Evolutionary conservation across 129 eudicot species (phyloP), one percentile per base, ranked within the genome.

Genomic region (Mikania micrantha): DNA sequence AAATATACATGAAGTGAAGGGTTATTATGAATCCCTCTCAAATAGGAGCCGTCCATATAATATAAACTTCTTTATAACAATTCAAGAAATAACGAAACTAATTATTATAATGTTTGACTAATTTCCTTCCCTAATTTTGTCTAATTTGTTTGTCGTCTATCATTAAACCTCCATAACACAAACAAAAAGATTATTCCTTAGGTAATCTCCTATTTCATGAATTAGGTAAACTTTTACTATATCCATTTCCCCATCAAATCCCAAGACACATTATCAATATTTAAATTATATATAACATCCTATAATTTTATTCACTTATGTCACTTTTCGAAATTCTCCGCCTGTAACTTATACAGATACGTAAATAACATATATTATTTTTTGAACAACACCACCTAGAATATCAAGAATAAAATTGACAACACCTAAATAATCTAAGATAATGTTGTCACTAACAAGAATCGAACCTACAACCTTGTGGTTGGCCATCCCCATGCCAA

Each of bases 41-140:
- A 60, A 34, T 66, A 29, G 44, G 64, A 39, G 49, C 71, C 64
- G 53, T 31, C 56, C 40, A 54, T n/a, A n/a, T n/a, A n/a, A n/a
- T 9, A 54, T 53, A 32, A 62, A 32, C 69, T 74, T 35, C 0
- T 73, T 41, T 50, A 60, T 13, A 40, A 53, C 47, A 73, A n/a
- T n/a, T n/a, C n/a, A n/a, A n/a, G n/a, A n/a, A 15, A 36, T 40
- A 41, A 65, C 49, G 19, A 65, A 64, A 62, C 22, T 58, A 48
- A 62, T 48, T 77, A 28, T 52, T 22, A 29, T 76, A 71, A 66
- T 77, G 63, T 72, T 77, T 49, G 73, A 77, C 79, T 68, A 20
- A 58, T 44, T 44, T 27, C 17, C 35, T 57, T 54, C 56, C 72
- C 61, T 56, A 69, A 41, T 64, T 80, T 73, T 77, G 86, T 82